Base-by-base conservation (phyloP, 306 rosid species). In the Medicago lupulina region DNA sequence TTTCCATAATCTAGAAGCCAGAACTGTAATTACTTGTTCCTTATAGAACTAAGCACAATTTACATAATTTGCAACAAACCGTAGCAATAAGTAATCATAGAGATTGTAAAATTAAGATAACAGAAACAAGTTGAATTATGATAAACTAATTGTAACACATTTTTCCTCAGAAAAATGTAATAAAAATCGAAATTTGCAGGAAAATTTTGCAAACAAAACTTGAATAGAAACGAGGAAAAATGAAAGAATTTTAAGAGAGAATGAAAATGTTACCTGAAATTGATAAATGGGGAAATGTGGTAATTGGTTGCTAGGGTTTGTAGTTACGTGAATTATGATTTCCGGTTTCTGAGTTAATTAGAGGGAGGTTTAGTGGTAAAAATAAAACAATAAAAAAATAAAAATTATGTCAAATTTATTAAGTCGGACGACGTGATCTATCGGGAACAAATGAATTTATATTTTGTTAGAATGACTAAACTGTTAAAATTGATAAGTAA, bases 81-180 rank as follows among this genome's bases (percentile, higher is more conserved):
- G 12, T 39, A 58, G 58, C 67, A 76, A 54, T 67, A 36, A 76
- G 17, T 28, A 43, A 64, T 55, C 31, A 28, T 46, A 5, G 23
- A 82, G 7, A 76, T 13, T 55, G 67, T 36, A 51, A 25, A 46
- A 11, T 6, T 43, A 53, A 70, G 57, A 18, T 59, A 0, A 8
- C 6, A 44, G 34, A 55, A 76, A 71, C 61, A 19, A 64, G 21
- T 13, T 36, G 62, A 19, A 66, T 38, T 46, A 49, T 23, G 50
- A 77, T 49, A 43, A 66, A 82, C 60, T 43, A 11, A 82, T 54
- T 12, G 34, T 10, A 74, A 15, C 72, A 67, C 46, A 16, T 19
- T 67, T 34, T 62, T 1, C n/a, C 28, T 9, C 19, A 44, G 47
- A 40, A 53, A 54, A 54, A 43, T 47, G 17, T 49, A 60, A 65